Percentiles rank a stretch among this genome's conserved stretches.
These are phyloP conservation scores for Lachnellula arida DNA, from an alignment of 2,329 filamentous ascomycete species.

Conservation along the genomic window DNA sequence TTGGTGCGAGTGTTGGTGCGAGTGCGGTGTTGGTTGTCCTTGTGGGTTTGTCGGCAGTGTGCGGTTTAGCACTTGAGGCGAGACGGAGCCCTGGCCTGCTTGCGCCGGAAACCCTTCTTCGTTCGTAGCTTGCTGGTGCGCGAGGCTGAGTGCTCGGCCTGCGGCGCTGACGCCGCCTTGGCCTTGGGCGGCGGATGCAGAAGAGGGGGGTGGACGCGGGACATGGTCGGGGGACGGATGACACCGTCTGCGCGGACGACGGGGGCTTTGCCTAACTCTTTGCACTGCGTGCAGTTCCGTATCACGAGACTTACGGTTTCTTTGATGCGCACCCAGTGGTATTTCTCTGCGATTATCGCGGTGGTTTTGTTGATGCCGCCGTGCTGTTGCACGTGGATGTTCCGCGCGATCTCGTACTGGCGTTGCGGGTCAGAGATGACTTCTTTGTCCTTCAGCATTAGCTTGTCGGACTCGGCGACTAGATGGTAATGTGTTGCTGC, in stretches of 20 bases:
- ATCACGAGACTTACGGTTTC: conserved; percentile 95
- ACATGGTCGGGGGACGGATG: conserved; percentile 13
- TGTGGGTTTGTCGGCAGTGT: conserved; percentile 19
- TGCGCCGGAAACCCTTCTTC: conserved; percentile 14
- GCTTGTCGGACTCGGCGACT: conserved; percentile 57
- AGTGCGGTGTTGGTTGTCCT: not conserved
- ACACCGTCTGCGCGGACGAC: conserved; percentile 24
- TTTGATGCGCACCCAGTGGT: conserved; percentile 97
- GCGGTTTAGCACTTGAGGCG: conserved; percentile 30
- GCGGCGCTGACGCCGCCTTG: conserved; percentile 21
- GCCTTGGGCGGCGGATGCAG: not conserved
- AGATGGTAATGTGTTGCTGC: conserved; percentile 95
- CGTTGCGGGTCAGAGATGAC: conserved; percentile 85
- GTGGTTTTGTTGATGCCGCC: conserved; percentile 98
- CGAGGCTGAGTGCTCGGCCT: conserved; percentile 22
- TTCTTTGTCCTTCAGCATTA: conserved; percentile 98
- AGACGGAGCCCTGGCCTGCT: conserved; percentile 28
- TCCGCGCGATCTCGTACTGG: conserved; percentile 84
- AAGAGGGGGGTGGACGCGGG: not conserved
- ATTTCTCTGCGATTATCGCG: conserved; percentile 85
- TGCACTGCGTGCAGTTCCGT: conserved; percentile 85
- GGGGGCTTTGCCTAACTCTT: conserved; percentile 64
- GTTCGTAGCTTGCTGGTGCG: conserved; percentile 11
- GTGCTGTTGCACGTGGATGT: conserved; percentile 70
- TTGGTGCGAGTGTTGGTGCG: not conserved